phyloP scores from a whole-genome alignment of 2,329 filamentous ascomycete species.

The Hypoxylon sp. region DNA sequence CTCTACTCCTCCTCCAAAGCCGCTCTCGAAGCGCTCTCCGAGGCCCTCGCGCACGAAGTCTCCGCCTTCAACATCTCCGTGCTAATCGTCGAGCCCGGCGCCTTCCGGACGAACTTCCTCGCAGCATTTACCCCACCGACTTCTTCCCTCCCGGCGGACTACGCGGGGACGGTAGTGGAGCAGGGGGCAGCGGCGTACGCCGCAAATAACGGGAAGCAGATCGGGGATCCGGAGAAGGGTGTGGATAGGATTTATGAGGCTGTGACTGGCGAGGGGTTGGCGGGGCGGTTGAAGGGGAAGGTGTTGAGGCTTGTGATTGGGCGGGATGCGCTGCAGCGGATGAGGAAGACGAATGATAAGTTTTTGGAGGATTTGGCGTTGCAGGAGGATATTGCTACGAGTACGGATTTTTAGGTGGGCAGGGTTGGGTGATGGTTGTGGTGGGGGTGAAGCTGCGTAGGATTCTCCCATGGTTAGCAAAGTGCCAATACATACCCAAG shows the following conservation, averaged over 20 bases:
- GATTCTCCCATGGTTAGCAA: neutral
- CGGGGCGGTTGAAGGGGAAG: conserved; percentile 53
- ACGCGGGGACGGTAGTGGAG: conserved; percentile 42
- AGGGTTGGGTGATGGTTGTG: conserved; percentile 3
- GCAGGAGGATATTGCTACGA: conserved; percentile 45
- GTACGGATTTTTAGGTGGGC: conserved; percentile 38
- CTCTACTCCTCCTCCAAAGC: conserved; percentile 56
- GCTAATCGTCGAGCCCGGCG: conserved; percentile 60
- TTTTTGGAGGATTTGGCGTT: conserved; percentile 45
- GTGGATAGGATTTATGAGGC: conserved; percentile 58
- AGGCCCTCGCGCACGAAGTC: conserved; percentile 57
- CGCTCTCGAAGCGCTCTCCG: conserved; percentile 59
- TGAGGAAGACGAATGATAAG: conserved; percentile 44
- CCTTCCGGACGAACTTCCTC: conserved; percentile 60
- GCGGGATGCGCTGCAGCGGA: conserved; percentile 50
- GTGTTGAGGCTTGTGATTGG: conserved; percentile 58
- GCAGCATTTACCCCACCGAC: conserved; percentile 39
- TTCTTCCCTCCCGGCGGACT: conserved; percentile 44
- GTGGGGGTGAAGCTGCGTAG: neutral
- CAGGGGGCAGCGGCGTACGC: conserved; percentile 38
- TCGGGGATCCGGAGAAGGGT: conserved; percentile 56
- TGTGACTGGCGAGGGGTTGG: conserved; percentile 53
- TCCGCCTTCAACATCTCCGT: conserved; percentile 56
- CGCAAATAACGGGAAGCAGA: conserved; percentile 46
- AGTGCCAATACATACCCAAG: neutral